These are phyloP conservation scores for Aspergillus tamarii DNA, from an alignment of 2,329 filamentous ascomycete genomes.

Conservation along the genomic window DNA sequence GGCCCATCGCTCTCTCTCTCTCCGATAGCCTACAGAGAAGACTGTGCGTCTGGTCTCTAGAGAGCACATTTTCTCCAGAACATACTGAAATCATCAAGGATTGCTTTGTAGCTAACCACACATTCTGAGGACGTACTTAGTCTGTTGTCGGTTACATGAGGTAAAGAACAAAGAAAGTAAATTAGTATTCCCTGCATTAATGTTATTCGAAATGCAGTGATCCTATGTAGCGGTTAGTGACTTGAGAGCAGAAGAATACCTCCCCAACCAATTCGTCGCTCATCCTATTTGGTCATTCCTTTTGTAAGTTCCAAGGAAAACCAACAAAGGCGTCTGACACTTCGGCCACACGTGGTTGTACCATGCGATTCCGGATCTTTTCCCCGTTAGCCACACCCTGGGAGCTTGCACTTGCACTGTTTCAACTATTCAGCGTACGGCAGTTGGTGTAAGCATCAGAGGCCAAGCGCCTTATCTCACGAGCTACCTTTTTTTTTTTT, in stretches of 20 bases:
- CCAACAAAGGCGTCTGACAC: neutral
- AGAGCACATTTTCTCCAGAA: neutral
- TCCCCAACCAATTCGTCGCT: neutral
- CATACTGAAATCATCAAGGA: too few species aligned
- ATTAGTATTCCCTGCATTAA: too few species aligned
- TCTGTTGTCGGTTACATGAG: neutral
- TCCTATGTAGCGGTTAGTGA: neutral
- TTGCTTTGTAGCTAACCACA: neutral
- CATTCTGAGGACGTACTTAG: neutral
- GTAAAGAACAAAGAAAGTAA: neutral
- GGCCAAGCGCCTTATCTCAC: neutral
- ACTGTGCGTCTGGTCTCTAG: too few species aligned
- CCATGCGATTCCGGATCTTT: neutral
- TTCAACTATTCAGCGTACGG: neutral
- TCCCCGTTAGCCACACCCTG: neutral
- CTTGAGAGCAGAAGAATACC: neutral
- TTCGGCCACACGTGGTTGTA: neutral
- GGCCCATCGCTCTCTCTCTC: too few species aligned
- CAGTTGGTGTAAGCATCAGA: neutral
- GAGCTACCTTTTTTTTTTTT: too few species aligned
- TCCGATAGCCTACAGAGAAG: too few species aligned
- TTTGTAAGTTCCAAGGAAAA: neutral
- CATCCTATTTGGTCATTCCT: neutral
- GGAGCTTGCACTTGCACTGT: neutral
- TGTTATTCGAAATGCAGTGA: neutral